Conservation (phyloP, 2,329 filamentous ascomycete genomes). For the Diaporthe ilicicola region DNA sequence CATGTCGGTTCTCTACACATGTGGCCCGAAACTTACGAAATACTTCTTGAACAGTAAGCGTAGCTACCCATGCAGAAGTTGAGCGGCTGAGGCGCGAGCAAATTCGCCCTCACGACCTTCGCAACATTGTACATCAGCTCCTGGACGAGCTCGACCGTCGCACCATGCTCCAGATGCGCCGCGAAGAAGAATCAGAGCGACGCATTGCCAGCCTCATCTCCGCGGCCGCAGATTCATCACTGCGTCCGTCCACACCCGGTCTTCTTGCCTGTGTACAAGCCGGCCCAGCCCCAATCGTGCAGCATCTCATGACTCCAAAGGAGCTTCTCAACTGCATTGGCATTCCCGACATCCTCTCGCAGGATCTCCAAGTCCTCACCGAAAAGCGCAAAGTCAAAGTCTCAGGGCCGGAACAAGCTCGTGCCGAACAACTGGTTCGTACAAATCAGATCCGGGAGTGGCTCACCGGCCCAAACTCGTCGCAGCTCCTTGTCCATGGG, state of each 20-base stretch:
- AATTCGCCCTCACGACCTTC: background rate
- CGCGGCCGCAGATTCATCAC: too few relatives aligned
- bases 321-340: background rate
- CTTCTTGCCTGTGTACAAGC: background rate
- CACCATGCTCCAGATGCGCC: background rate
- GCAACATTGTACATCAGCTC: background rate
- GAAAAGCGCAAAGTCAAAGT: background rate
- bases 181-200: too few relatives aligned
- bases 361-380: background rate
- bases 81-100: background rate
- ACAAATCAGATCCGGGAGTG: background rate
- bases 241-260: too few relatives aligned
- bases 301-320: background rate
- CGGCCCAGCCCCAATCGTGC: background rate
- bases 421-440: background rate
- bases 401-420: background rate
- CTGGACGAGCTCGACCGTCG: background rate
- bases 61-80: background rate
- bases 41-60: too few relatives aligned
- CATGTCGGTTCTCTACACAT: background rate
- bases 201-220: too few relatives aligned
- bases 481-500: constrained; percentile 8
- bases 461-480: background rate
- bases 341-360: background rate
- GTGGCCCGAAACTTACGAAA: too few relatives aligned